A percentile compares a stretch with the other conserved stretches of the same genome.
Conservation (phyloP, 2,329 filamentous ascomycete genomes). For the Tolypocladium ovalisporum region DNA sequence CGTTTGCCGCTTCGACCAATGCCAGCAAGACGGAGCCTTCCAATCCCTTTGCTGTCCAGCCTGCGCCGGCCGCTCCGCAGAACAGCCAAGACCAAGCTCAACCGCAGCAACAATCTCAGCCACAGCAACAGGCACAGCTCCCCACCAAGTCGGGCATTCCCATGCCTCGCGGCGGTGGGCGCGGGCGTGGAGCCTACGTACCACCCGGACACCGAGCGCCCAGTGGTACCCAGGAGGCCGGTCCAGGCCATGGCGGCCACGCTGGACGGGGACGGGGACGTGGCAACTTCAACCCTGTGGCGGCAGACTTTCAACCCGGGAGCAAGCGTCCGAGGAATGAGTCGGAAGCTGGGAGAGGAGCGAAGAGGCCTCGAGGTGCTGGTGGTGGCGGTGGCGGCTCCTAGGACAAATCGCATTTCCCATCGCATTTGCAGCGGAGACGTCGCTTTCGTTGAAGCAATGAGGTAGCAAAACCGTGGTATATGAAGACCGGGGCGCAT, state of each 20-base stretch:
- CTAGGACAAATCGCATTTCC: background rate
- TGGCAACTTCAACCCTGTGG: slow-evolving; percentile 34
- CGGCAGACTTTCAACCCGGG: slow-evolving; percentile 45
- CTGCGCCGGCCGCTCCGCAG: slow-evolving; percentile 3
- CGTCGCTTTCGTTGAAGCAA: background rate
- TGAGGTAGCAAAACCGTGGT: background rate
- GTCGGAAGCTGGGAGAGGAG: slow-evolving; percentile 27
- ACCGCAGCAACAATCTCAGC: slow-evolving; percentile 9
- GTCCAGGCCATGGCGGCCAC: slow-evolving; percentile 14
- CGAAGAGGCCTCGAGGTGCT: slow-evolving; percentile 29
- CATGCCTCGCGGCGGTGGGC: slow-evolving; percentile 28
- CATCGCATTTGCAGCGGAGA: background rate
- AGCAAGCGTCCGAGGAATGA: slow-evolving; percentile 48
- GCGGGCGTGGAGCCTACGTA: slow-evolving; percentile 27
- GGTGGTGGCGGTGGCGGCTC: background rate
- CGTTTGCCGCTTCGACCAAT: slow-evolving; percentile 17
- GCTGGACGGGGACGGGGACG: slow-evolving; percentile 27
- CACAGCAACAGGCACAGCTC: slow-evolving; percentile 9
- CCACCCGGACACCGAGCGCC: slow-evolving; percentile 24
- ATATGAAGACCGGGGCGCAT: background rate
- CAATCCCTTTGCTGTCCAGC: slow-evolving; percentile 15
- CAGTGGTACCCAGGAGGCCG: slow-evolving; percentile 24
- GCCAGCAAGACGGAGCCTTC: slow-evolving; percentile 6
- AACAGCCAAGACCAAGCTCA: background rate
- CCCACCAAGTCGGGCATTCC: slow-evolving; percentile 25